phyloP scores from a whole-genome alignment of 176 grass and related monocot genomes.

The Triticum turgidum region DNA sequence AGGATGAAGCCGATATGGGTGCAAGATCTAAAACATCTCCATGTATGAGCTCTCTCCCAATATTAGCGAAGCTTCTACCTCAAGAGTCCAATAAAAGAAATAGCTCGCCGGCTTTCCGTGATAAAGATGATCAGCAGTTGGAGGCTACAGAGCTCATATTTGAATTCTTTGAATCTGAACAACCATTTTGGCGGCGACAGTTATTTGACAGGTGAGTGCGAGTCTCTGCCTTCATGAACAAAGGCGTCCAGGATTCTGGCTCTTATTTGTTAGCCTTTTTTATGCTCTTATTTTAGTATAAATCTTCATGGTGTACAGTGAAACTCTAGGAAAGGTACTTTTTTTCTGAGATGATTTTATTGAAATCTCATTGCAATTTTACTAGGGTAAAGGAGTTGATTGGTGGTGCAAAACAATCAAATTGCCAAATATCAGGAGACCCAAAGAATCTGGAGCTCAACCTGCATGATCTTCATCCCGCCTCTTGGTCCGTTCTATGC shows the following conservation, averaged over 20 bases:
- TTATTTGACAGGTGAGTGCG: conserved; percentile 85
- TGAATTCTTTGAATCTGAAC: conserved; percentile 90
- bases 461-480: conserved; percentile 69
- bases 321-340: conserved; percentile 19
- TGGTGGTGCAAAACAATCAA: conserved; percentile 26
- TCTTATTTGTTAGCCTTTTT: neutral
- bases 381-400: conserved; percentile 75
- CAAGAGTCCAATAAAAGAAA: conserved; percentile 31
- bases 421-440: conserved; percentile 57
- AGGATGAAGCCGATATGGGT: conserved; percentile 6
- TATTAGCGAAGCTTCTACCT: conserved; percentile 54
- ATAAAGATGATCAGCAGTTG: conserved; percentile 23
- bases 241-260: neutral
- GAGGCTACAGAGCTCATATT: conserved; percentile 58
- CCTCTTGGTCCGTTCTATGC: conserved; percentile 73
- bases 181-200: conserved; percentile 53
- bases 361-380: conserved; percentile 29
- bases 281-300: neutral
- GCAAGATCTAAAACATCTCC: conserved; percentile 26
- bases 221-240: conserved; percentile 23
- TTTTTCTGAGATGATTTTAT: conserved; percentile 23
- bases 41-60: conserved; percentile 32
- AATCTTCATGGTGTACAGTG: neutral
- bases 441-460: conserved; percentile 51
- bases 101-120: conserved; percentile 4